Evolutionary conservation across 495 filamentous ascomycete species (phyloP).

Genomic region (Emericellopsis terricola): DNA sequence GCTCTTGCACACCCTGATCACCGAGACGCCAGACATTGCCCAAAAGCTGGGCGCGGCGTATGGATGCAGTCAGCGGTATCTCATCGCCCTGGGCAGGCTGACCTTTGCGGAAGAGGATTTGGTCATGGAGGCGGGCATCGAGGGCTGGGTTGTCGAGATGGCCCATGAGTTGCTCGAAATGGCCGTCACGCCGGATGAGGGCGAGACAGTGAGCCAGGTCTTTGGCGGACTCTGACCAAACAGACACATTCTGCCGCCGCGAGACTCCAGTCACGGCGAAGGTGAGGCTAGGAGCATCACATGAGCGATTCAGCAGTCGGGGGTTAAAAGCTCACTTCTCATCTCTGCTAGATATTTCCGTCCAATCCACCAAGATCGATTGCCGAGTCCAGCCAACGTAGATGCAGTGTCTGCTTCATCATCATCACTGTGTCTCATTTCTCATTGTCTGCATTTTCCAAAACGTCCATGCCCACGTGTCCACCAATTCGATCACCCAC

Average conservation of each 20-base stretch:
- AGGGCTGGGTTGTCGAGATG: conserved; percentile 21
- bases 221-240: conserved; percentile 13
- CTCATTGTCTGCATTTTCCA: too few species aligned
- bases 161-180: conserved; percentile 28
- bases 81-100: conserved; percentile 23
- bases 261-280: neutral
- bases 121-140: conserved; percentile 20
- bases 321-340: neutral
- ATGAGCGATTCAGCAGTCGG: neutral
- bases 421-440: too few species aligned
- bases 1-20: conserved; percentile 24
- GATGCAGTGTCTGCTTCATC: too few species aligned
- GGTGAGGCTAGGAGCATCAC: neutral
- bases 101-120: conserved; percentile 27
- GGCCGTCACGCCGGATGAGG: conserved; percentile 25
- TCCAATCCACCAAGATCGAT: too few species aligned
- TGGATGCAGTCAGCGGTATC: conserved; percentile 21
- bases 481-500: too few species aligned
- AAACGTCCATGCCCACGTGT: too few species aligned
- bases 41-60: conserved; percentile 17
- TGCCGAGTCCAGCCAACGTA: too few species aligned
- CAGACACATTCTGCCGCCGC: neutral
- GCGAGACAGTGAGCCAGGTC: conserved; percentile 18
- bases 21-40: conserved; percentile 17
- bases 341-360: too few species aligned